Percentiles rank a stretch among this genome's conserved stretches.
Conservation (phyloP, 2,329 filamentous ascomycete genomes). For the Aureobasidium lini region DNA sequence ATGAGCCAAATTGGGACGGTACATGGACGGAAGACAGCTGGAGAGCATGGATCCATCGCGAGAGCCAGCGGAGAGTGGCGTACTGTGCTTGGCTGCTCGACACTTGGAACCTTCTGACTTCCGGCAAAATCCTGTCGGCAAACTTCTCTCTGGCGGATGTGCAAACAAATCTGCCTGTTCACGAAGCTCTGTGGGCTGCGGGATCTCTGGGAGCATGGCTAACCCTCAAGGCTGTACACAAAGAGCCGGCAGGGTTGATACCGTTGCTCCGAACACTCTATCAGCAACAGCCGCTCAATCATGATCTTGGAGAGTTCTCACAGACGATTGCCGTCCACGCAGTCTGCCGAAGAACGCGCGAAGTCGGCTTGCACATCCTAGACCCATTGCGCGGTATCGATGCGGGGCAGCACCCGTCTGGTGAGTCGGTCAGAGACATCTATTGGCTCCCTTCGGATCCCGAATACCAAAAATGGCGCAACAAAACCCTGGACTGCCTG, state of each 20-base stretch:
- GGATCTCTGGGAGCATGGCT: neutral
- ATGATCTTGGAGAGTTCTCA: slow-evolving; percentile 1
- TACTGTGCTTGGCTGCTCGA: slow-evolving; percentile 9
- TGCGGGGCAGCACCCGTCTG: neutral
- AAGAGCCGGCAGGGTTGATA: neutral
- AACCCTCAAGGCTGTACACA: neutral
- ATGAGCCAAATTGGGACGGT: neutral
- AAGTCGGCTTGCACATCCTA: neutral
- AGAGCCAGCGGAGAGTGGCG: slow-evolving; percentile 6
- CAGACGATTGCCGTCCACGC: neutral
- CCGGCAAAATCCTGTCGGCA: neutral
- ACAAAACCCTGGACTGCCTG: slow-evolving; percentile 16
- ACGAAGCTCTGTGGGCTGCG: slow-evolving; percentile 5
- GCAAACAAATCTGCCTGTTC: slow-evolving; percentile 5
- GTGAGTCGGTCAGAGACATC: slow-evolving; percentile 3
- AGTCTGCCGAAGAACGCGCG: neutral
- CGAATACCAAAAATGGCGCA: slow-evolving; percentile 15
- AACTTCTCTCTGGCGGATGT: slow-evolving; percentile 2
- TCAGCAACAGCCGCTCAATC: neutral
- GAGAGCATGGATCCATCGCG: neutral
- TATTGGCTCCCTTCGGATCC: slow-evolving; percentile 9
- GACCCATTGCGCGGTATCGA: slow-evolving; percentile 1
- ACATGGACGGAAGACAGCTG: slow-evolving; percentile 1
- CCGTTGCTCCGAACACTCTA: neutral
- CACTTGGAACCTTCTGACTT: neutral